Conservation (phyloP, 2,329 filamentous ascomycete genomes). For the Metarhizium guizhouense region DNA sequence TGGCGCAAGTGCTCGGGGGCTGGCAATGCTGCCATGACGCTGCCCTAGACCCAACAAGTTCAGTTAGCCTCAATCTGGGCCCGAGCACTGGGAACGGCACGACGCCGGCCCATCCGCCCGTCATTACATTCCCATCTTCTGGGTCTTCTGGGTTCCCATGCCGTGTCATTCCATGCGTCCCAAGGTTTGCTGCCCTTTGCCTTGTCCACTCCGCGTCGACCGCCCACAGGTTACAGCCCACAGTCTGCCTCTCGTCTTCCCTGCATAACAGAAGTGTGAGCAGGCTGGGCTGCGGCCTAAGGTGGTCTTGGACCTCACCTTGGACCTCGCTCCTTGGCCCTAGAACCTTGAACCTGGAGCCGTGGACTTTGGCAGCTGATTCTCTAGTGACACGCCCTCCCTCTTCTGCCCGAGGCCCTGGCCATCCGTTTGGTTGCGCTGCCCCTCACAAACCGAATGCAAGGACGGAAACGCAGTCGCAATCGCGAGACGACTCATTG, state of each 20-base stretch:
- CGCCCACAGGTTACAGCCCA: not conserved
- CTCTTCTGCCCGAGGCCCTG: not conserved
- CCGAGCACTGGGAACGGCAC: slow-evolving; percentile 25
- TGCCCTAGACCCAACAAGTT: not conserved
- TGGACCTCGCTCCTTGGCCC: not conserved
- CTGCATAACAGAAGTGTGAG: not conserved
- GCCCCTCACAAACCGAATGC: not conserved
- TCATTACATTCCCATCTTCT: slow-evolving; percentile 25
- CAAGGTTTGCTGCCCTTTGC: not conserved
- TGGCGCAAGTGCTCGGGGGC: too few species aligned
- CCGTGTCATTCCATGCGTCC: slow-evolving; percentile 6
- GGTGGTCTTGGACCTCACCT: not conserved
- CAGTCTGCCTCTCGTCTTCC: not conserved
- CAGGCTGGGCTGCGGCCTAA: not conserved
- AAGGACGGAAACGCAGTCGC: not conserved
- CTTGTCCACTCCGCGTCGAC: not conserved
- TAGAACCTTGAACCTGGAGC: not conserved
- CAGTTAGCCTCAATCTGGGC: slow-evolving; percentile 3
- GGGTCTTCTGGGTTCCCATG: slow-evolving; percentile 10
- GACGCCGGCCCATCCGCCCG: slow-evolving; percentile 28
- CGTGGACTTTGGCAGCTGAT: not conserved
- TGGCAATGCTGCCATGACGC: not conserved
- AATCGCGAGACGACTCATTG: not conserved
- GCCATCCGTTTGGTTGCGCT: not conserved
- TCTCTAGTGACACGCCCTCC: not conserved